Evolutionary conservation across 2,329 filamentous ascomycete species (phyloP).

Genomic region (Penicillium sp.): DNA sequence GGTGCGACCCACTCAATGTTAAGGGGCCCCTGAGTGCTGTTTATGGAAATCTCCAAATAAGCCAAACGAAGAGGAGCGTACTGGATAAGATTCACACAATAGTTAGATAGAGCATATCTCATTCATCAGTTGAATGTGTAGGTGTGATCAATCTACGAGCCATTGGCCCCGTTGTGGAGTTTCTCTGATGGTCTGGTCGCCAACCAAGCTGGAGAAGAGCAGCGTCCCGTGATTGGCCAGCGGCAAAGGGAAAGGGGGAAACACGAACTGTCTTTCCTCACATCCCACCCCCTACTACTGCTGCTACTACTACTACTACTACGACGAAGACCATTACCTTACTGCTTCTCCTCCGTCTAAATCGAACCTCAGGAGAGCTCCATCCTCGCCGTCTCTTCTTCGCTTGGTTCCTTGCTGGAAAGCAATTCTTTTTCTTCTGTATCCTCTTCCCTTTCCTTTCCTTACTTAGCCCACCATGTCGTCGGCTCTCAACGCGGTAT

Average conservation of each 20-base stretch:
- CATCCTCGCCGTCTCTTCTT: conserved; percentile 28
- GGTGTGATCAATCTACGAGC: neutral
- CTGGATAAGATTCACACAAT: neutral
- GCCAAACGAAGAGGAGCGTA: neutral
- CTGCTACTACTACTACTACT: neutral
- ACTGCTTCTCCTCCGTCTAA: conserved; percentile 22
- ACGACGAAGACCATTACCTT: neutral
- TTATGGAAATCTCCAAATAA: neutral
- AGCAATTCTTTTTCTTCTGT: conserved; percentile 24
- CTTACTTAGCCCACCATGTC: conserved; percentile 51
- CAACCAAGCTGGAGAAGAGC: conserved; percentile 25
- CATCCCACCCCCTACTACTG: conserved; percentile 23
- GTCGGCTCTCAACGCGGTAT: conserved; percentile 58
- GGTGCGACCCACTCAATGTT: conserved; percentile 30
- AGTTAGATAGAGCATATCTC: neutral
- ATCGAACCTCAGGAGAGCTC: conserved; percentile 36
- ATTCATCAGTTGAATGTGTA: too few relatives aligned
- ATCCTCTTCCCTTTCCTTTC: conserved; percentile 25
- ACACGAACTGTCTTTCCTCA: conserved; percentile 34
- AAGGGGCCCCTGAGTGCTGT: conserved; percentile 33
- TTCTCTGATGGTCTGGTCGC: conserved; percentile 6
- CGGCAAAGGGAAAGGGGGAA: conserved; percentile 35
- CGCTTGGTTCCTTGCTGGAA: conserved; percentile 26
- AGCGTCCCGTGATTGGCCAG: conserved; percentile 32
- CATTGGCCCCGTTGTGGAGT: conserved; percentile 13